Conservation (phyloP, 495 filamentous ascomycete genomes). For the Terfezia claveryi region DNA sequence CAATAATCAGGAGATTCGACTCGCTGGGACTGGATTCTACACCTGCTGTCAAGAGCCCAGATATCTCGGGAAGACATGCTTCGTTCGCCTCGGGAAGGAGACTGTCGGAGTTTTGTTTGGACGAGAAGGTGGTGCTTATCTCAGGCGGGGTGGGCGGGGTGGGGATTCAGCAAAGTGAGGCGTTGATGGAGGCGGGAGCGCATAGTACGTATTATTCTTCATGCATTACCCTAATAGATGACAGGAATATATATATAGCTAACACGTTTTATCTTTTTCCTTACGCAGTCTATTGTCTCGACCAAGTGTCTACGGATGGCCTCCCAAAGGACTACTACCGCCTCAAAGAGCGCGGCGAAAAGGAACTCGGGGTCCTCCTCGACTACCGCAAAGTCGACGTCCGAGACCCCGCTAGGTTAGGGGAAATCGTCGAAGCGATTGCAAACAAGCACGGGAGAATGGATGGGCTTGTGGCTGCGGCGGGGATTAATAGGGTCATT, state of each 20-base stretch:
- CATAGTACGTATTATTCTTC: conserved; percentile 25
- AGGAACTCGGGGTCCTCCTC: conserved; percentile 32
- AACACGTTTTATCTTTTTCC: background rate
- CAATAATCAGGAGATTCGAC: no score
- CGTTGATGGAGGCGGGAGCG: conserved; percentile 46
- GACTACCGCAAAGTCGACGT: conserved; percentile 45
- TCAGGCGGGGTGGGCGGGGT: conserved; percentile 42
- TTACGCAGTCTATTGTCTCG: conserved; percentile 38
- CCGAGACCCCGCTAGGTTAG: conserved; percentile 32
- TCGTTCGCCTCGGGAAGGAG: background rate
- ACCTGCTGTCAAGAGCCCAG: no score
- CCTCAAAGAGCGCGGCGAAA: conserved; percentile 27
- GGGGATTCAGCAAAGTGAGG: conserved; percentile 44
- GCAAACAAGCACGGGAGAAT: conserved; percentile 32
- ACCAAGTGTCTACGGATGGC: conserved; percentile 25
- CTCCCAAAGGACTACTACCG: conserved; percentile 31
- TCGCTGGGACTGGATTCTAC: no score
- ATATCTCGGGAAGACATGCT: no score
- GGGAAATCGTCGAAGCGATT: conserved; percentile 32
- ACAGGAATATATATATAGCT: no score
- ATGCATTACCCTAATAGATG: background rate
- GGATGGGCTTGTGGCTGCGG: conserved; percentile 57
- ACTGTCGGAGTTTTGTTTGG: conserved; percentile 30
- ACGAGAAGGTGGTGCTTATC: conserved; percentile 35
- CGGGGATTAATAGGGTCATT: conserved; percentile 49